These are phyloP conservation scores for Microbotryum intermedium DNA, from an alignment of 1,284 basidiomycete genomes.

Conservation along the genomic window DNA sequence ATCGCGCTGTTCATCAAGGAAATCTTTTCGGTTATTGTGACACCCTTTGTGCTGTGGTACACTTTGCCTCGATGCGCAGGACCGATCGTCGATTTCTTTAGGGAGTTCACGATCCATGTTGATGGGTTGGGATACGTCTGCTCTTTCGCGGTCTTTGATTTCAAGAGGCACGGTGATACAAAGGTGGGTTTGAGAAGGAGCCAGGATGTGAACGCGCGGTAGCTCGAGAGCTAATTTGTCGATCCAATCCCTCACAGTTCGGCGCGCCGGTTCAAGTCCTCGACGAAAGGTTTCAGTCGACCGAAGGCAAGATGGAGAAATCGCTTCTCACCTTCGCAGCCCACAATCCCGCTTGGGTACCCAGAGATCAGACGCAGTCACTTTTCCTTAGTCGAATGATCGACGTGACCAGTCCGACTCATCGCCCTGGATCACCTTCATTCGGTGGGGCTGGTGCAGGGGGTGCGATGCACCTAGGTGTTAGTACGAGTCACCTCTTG, in stretches of 20 bases:
- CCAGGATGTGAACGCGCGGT: neutral
- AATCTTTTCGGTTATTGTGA: conserved; percentile 79
- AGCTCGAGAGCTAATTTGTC: neutral
- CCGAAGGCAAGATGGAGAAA: conserved; percentile 97
- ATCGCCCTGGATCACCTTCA: neutral
- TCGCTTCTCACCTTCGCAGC: conserved; percentile 74
- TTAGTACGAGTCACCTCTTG: too few relatives aligned
- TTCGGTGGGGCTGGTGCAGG: too few relatives aligned
- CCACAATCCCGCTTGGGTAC: conserved; percentile 29
- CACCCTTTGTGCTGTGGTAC: conserved; percentile 88
- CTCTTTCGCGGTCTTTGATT: conserved; percentile 96
- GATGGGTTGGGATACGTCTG: conserved; percentile 95
- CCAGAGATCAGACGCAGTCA: conserved; percentile 26
- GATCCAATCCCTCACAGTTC: conserved; percentile 7
- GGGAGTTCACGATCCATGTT: conserved; percentile 92
- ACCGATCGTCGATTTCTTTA: conserved; percentile 87
- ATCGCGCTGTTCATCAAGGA: conserved; percentile 78
- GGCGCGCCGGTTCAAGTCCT: conserved; percentile 59
- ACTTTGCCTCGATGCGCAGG: conserved; percentile 80
- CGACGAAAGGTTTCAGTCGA: conserved; percentile 68
- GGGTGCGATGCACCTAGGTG: too few relatives aligned
- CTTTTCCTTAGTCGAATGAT: conserved; percentile 23
- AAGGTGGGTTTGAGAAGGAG: conserved; percentile 48
- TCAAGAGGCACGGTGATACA: conserved; percentile 79
- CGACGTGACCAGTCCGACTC: neutral